Percentiles rank a stretch among this genome's conserved stretches.
These are phyloP conservation scores for Solanum hybrid DNA, from an alignment of 305 asterid genomes.

Conservation along the genomic window DNA sequence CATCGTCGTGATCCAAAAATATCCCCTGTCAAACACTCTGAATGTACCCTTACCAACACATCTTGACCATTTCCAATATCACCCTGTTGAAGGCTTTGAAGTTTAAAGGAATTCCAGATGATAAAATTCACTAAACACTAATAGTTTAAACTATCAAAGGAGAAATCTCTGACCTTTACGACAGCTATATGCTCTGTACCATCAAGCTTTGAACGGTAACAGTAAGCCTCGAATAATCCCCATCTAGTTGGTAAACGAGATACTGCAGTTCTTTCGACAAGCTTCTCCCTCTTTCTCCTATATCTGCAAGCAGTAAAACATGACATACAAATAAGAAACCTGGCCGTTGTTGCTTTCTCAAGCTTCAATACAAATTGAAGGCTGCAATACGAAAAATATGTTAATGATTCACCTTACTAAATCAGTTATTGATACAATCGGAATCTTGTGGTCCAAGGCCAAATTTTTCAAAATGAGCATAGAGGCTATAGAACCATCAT, in stretches of 20 bases:
- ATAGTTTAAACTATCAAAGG: not conserved
- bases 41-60: slow-evolving; percentile 79
- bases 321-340: not conserved
- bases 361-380: not conserved
- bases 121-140: not conserved
- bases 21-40: slow-evolving; percentile 87
- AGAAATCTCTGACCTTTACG: slow-evolving; percentile 38
- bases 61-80: slow-evolving; percentile 75
- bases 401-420: slow-evolving; percentile 39
- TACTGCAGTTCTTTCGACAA: slow-evolving; percentile 54
- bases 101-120: not conserved
- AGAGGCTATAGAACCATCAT: slow-evolving; percentile 62
- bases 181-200: slow-evolving; percentile 69
- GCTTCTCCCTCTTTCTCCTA: slow-evolving; percentile 66
- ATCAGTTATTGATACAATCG: slow-evolving; percentile 71
- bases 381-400: not conserved
- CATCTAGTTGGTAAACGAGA: slow-evolving; percentile 71
- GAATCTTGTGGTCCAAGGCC: slow-evolving; percentile 40
- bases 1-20: slow-evolving; percentile 75
- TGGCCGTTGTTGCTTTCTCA: not conserved
- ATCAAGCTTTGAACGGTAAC: slow-evolving; percentile 68
- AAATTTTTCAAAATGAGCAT: slow-evolving; percentile 33
- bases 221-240: slow-evolving; percentile 57
- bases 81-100: slow-evolving; percentile 29
- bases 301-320: slow-evolving; percentile 32